phyloP scores from a whole-genome alignment of 2,329 filamentous ascomycete species.

The Xylariaceae sp. region DNA sequence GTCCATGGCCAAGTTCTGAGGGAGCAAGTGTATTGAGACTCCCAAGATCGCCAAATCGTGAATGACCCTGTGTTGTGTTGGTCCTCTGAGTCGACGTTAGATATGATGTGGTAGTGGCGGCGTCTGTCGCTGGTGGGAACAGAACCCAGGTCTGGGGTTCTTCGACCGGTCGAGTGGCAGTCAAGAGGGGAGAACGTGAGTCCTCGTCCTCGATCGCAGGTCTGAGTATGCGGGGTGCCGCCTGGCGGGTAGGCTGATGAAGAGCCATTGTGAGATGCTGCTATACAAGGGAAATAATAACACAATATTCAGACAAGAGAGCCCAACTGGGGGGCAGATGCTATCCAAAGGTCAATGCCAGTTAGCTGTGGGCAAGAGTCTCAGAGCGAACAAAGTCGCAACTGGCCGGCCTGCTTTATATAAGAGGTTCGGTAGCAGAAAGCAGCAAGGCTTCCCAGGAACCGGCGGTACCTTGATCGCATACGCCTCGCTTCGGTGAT shows the following conservation, averaged over 20 bases:
- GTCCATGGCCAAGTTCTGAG: conserved; percentile 49
- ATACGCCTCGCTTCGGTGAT: background rate
- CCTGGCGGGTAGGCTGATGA: conserved; percentile 53
- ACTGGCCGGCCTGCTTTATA: background rate
- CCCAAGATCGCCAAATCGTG: conserved; percentile 72
- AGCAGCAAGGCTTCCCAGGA: background rate
- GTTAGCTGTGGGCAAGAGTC: background rate
- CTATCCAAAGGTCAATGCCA: conserved; percentile 4
- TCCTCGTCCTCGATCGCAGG: conserved; percentile 37
- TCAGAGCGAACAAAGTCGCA: background rate
- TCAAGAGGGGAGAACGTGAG: conserved; percentile 32
- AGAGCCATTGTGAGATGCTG: conserved; percentile 46
- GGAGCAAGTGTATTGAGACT: conserved; percentile 66
- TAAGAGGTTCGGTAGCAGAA: background rate
- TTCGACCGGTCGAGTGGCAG: conserved; percentile 43
- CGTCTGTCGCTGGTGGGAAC: conserved; percentile 70
- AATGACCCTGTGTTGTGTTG: conserved; percentile 62
- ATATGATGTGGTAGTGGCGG: conserved; percentile 53
- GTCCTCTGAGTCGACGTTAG: conserved; percentile 63
- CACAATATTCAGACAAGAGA: background rate
- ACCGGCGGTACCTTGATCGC: background rate
- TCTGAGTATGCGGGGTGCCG: conserved; percentile 44
- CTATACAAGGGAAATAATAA: background rate
- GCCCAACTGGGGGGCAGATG: conserved; percentile 13
- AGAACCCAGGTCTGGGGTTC: conserved; percentile 94